Evolutionary conservation across 768 basidiomycete species (phyloP), one percentile per base, ranked within the genome.

Genomic region (Trametes elegans): DNA sequence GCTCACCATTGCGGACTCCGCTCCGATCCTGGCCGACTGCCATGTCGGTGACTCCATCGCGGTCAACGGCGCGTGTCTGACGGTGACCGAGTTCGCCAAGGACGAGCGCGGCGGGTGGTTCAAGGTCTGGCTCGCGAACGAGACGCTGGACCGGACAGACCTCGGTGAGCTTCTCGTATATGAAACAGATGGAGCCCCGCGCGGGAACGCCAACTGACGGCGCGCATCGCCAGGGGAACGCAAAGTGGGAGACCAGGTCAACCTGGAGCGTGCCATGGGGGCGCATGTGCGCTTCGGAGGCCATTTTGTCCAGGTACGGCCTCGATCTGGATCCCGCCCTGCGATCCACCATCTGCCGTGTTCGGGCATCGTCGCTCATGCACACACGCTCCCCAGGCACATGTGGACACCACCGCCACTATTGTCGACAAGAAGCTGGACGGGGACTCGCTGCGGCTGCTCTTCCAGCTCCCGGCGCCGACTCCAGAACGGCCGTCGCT

Each of bases 191-290:
- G 19, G 27, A 13, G 35, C 18, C 24, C 53, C n/a, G 10, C 40
- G n/a, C 7, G 3, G 14, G 18, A 13, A 24, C 9, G n/a, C n/a
- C n/a, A n/a, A 13, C 34, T 34, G 28, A 32, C 16, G 39, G 31
- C 21, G 29, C 28, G 27, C 36, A 35, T 35, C 21, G 23, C 0
- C 61, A 96, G 93, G 94, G 28, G 85, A 91, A 64, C 76, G 89
- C 49, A 79, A 76, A 59, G 82, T 84, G 16, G 92, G 90, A 18
- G 86, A 92, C 60, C 79, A 84, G 62, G 81, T 98, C 41, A 98
- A 98, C 69, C 77, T 95, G 34, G 97, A 99, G 74, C 82, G 97
- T 45, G 97, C 97, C 2, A 93, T 98, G 92, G 86, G 84, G 19
- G 86, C 88, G 5, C 90, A 94, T 73, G 85, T 82, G 16, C 78